A percentile compares a stretch with the other conserved stretches of the same genome.
Conservation (phyloP, 805 yeast species). For the Zygoascus biomembranicola region DNA sequence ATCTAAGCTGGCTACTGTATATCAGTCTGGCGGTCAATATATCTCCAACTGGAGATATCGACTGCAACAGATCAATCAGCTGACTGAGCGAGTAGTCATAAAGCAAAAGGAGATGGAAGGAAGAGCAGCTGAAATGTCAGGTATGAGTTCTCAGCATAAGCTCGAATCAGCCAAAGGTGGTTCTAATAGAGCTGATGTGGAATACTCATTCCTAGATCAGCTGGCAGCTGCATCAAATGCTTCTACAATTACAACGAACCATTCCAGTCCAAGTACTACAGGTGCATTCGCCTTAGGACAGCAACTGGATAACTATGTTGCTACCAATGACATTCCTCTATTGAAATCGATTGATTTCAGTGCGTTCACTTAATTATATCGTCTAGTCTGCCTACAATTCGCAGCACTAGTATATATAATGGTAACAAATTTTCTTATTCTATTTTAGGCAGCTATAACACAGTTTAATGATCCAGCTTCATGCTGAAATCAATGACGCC, state of each 20-base stretch:
- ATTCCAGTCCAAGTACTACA: slow-evolving; percentile 1
- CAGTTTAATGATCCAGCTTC: slow-evolving; percentile 45
- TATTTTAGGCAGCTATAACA: not conserved
- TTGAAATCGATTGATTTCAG: slow-evolving; percentile 7
- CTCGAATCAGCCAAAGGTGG: not conserved
- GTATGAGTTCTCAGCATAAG: not conserved
- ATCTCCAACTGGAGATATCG: slow-evolving; percentile 63
- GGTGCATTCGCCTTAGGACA: not conserved
- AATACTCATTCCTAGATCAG: slow-evolving; percentile 13
- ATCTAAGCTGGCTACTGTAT: slow-evolving; percentile 63
- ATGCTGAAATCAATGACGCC: slow-evolving; percentile 76
- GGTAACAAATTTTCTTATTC: not conserved
- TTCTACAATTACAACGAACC: not conserved
- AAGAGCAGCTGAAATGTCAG: not conserved
- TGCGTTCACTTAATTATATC: not conserved
- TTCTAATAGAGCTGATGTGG: slow-evolving; percentile 5
- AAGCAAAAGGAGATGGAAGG: slow-evolving; percentile 4
- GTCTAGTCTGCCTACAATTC: too few relatives aligned
- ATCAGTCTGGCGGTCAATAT: slow-evolving; percentile 56
- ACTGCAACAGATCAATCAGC: slow-evolving; percentile 42
- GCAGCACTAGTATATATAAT: too few relatives aligned
- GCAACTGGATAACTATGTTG: not conserved
- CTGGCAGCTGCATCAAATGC: slow-evolving; percentile 5
- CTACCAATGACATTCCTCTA: slow-evolving; percentile 8
- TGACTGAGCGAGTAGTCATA: slow-evolving; percentile 23